Conservation (phyloP, 306 rosid species). For the Dryas alaskensis region DNA sequence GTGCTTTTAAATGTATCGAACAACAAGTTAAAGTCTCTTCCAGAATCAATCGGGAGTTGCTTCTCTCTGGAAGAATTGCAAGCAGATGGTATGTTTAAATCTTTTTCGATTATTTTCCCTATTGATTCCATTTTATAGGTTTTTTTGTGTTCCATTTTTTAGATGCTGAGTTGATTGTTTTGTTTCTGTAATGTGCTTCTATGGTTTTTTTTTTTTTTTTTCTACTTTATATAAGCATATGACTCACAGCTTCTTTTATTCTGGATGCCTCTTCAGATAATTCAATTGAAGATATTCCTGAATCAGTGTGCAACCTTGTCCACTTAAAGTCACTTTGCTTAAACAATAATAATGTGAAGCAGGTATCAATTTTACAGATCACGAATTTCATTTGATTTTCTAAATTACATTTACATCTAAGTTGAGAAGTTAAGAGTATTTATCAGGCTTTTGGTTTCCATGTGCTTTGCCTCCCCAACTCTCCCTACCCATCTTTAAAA, state of each 20-base stretch:
- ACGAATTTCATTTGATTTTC: constrained; percentile 1
- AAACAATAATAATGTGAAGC: constrained; percentile 74
- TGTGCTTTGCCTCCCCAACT: not conserved
- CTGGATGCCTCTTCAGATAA: constrained; percentile 66
- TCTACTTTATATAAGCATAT: no score
- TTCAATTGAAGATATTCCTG: constrained; percentile 74
- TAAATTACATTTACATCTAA: not conserved
- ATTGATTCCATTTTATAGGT: not conserved
- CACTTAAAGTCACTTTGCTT: constrained; percentile 82
- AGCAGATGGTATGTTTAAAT: constrained; percentile 62
- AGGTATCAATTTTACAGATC: constrained; percentile 39
- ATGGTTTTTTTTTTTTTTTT: not conserved
- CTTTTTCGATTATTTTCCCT: not conserved
- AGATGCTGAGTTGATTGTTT: not conserved
- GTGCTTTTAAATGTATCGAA: constrained; percentile 74
- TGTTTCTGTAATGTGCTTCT: not conserved
- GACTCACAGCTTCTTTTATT: constrained; percentile 22
- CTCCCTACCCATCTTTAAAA: not conserved
- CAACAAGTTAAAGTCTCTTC: constrained; percentile 77
- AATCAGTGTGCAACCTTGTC: constrained; percentile 76
- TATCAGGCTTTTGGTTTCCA: not conserved
- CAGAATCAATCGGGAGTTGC: constrained; percentile 94
- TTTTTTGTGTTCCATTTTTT: not conserved
- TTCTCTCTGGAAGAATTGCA: constrained; percentile 95
- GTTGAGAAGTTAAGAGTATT: not conserved